phyloP scores from a whole-genome alignment of 306 rosid genomes.

The Cucumis cinereus region DNA sequence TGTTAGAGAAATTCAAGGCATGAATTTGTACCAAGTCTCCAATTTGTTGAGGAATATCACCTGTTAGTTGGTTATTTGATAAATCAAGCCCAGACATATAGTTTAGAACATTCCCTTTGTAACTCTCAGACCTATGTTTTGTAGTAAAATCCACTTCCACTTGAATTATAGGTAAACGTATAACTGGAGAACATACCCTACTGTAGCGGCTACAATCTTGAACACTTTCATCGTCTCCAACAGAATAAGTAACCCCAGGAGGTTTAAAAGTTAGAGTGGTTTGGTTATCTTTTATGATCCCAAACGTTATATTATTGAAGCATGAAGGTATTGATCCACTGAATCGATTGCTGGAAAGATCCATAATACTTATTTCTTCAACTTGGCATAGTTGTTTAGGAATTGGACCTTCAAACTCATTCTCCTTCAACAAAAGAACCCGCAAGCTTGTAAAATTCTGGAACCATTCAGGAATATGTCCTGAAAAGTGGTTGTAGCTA shows the following conservation, averaged over 20 bases:
- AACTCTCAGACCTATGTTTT: neutral
- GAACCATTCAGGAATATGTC: neutral
- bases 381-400: neutral
- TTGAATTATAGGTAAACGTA: neutral
- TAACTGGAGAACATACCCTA: too few species aligned
- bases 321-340: conserved; percentile 5
- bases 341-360: neutral
- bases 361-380: neutral
- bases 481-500: neutral
- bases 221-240: too few species aligned
- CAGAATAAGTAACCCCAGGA: too few species aligned
- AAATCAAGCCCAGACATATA: neutral
- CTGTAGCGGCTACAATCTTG: too few species aligned
- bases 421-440: neutral
- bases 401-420: neutral
- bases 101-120: neutral
- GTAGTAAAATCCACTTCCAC: neutral
- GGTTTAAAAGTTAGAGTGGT: too few species aligned
- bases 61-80: neutral
- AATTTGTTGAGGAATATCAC: neutral
- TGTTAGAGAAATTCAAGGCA: neutral
- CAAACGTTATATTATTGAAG: neutral
- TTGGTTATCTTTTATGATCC: neutral
- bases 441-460: neutral
- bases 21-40: neutral